Conservation (phyloP, 129 eudicot genomes). For the Calendula officinalis region DNA sequence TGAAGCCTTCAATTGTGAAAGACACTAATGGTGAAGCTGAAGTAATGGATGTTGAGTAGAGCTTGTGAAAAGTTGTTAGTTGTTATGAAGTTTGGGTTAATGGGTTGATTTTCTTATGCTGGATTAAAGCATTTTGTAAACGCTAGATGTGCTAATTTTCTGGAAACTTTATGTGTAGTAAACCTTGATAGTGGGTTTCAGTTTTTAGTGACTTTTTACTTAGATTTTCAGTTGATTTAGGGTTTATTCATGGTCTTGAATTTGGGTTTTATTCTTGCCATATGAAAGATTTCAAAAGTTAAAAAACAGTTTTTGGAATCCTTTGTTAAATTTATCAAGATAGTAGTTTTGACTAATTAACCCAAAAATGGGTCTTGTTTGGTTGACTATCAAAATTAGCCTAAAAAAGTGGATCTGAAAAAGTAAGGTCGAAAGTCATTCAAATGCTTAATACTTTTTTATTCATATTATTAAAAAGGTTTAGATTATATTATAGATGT, state of each 20-base stretch:
- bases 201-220: not conserved
- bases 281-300: not conserved
- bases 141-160: conserved; percentile 21
- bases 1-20: conserved; percentile 29
- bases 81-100: conserved; percentile 9
- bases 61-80: not conserved
- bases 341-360: no score
- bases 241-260: not conserved
- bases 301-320: not conserved
- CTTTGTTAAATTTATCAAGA: no score
- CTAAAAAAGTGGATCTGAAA: no score
- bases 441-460: no score
- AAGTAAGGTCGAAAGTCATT: no score
- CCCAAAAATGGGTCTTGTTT: no score
- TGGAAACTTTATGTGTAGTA: not conserved
- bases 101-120: not conserved
- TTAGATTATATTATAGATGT: no score
- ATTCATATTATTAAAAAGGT: no score
- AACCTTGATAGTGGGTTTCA: conserved; percentile 7
- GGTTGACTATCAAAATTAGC: no score
- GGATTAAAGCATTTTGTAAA: conserved; percentile 18
- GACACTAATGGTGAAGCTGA: conserved; percentile 44
- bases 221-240: not conserved
- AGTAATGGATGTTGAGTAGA: conserved; percentile 54
- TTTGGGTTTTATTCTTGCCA: not conserved